Evolutionary conservation across 176 grass and related monocot species (phyloP).

Genomic region (Stipa capillata): DNA sequence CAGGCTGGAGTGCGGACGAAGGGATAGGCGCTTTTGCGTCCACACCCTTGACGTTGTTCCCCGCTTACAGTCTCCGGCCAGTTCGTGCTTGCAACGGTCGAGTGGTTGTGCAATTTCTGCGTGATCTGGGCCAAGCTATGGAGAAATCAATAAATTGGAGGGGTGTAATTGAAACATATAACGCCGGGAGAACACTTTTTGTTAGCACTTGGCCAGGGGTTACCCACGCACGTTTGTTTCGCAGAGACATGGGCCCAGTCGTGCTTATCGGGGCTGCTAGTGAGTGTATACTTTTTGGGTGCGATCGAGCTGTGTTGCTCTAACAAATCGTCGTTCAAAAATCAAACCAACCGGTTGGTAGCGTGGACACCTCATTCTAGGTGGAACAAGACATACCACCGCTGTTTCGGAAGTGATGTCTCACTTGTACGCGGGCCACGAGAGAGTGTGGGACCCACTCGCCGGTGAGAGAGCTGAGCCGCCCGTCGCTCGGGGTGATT

Average conservation of each 20-base stretch:
- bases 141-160: fast-evolving
- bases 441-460: neutral
- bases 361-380: slow-evolving; percentile 14
- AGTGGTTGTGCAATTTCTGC: neutral
- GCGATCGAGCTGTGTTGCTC: neutral
- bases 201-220: neutral
- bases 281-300: neutral
- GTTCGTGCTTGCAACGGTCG: neutral
- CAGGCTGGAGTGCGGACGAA: slow-evolving; percentile 23
- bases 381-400: neutral
- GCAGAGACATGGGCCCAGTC: neutral
- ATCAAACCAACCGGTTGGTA: neutral
- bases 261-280: too few species aligned
- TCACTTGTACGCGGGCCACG: neutral
- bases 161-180: fast-evolving
- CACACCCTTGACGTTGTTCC: fast-evolving
- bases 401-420: neutral
- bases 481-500: neutral
- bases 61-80: neutral
- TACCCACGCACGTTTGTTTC: fast-evolving
- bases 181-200: neutral
- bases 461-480: neutral
- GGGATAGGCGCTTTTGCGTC: neutral
- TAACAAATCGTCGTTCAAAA: neutral
- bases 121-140: neutral